Conservation (phyloP, 257 asterid species). For the Lithospermum erythrorhizon region DNA sequence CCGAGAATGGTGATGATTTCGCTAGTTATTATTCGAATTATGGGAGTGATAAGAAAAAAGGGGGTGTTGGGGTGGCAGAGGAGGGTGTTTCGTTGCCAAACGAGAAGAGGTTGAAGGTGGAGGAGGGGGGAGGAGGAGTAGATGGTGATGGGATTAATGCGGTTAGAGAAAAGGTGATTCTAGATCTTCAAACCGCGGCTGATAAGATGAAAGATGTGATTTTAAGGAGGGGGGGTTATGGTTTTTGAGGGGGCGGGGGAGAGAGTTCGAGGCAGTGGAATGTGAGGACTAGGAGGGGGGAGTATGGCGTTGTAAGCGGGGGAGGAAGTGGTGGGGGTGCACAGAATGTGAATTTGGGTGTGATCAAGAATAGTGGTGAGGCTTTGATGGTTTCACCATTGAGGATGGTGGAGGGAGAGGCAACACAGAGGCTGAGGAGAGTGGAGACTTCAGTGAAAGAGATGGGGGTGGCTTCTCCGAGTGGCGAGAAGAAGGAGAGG, state of each 20-base stretch:
- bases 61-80: neutral
- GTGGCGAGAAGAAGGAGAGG: slow-evolving; percentile 42
- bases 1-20: neutral
- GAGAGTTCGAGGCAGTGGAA: slow-evolving; percentile 53
- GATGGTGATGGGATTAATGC: slow-evolving; percentile 59
- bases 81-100: slow-evolving; percentile 13
- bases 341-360: slow-evolving; percentile 19
- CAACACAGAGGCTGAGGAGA: slow-evolving; percentile 28
- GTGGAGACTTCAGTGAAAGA: slow-evolving; percentile 10
- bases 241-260: slow-evolving; percentile 1
- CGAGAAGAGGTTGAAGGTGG: slow-evolving; percentile 17
- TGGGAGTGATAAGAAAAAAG: neutral
- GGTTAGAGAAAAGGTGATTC: slow-evolving; percentile 58
- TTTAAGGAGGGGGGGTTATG: slow-evolving; percentile 29
- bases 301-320: slow-evolving; percentile 18
- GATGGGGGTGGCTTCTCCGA: slow-evolving; percentile 14
- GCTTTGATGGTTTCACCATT: slow-evolving; percentile 22
- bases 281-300: slow-evolving; percentile 69
- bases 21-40: neutral
- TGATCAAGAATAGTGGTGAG: slow-evolving; percentile 12
- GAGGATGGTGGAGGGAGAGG: slow-evolving; percentile 13
- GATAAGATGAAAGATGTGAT: slow-evolving; percentile 62
- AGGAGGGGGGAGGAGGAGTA: slow-evolving; percentile 11
- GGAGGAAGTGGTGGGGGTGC: neutral
- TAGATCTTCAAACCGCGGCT: slow-evolving; percentile 80